Conservation (phyloP, 495 filamentous ascomycete species). For the Astrocystis sublimbata region DNA sequence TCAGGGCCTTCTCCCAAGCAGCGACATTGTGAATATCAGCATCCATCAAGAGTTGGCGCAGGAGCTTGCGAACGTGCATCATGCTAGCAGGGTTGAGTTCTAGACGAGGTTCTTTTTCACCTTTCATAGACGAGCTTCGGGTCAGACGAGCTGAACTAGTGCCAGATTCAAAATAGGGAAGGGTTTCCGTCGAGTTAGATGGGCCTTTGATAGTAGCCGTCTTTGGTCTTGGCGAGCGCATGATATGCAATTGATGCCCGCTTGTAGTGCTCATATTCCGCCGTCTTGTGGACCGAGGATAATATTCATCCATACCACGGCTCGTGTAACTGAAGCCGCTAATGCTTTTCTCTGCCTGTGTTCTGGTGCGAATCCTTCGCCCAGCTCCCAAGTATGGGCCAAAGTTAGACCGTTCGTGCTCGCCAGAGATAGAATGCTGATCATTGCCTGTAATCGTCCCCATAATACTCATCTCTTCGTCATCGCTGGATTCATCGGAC, state of each 20-base stretch:
- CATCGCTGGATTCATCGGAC: conserved; percentile 90
- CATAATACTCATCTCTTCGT: conserved; percentile 87
- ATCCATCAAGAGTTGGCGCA: conserved; percentile 81
- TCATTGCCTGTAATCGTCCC: conserved; percentile 61
- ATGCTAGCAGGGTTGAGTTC: conserved; percentile 86
- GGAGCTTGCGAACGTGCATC: conserved; percentile 80
- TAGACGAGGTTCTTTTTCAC: conserved; percentile 67
- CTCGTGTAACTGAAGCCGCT: conserved; percentile 61
- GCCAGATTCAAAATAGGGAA: conserved; percentile 40
- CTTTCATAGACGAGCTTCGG: conserved; percentile 83
- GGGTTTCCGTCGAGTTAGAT: conserved; percentile 44
- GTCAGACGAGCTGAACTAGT: conserved; percentile 60
- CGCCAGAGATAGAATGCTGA: conserved; percentile 44
- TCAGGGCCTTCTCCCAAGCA: conserved; percentile 87
- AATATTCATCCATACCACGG: conserved; percentile 56
- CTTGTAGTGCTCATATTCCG: conserved; percentile 80
- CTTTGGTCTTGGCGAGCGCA: conserved; percentile 66
- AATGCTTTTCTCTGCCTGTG: conserved; percentile 66
- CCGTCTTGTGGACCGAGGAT: conserved; percentile 61
- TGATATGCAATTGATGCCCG: conserved; percentile 56
- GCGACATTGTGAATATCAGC: conserved; percentile 65
- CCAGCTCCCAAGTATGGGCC: conserved; percentile 60
- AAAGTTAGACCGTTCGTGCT: conserved; percentile 51
- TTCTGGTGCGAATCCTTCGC: conserved; percentile 69
- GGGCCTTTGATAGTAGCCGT: conserved; percentile 44